These are phyloP conservation scores for Fusarium sp. DNA, from an alignment of 2,329 filamentous ascomycete genomes.

Conservation along the genomic window DNA sequence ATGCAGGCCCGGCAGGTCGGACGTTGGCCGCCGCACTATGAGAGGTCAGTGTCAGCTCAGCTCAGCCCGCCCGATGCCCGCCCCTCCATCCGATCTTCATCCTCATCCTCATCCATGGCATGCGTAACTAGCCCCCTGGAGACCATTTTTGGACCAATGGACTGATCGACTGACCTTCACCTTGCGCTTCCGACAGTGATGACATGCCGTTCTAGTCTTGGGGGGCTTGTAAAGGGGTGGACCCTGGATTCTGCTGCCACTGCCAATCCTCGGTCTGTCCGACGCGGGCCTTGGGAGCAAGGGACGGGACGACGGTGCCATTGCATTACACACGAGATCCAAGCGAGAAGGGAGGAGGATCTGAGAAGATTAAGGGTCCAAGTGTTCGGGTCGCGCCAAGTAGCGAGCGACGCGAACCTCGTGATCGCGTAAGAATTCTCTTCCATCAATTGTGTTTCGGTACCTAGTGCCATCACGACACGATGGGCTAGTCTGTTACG, in stretches of 20 bases:
- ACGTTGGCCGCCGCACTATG: conserved; percentile 1
- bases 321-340: neutral
- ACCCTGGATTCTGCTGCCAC: neutral
- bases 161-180: neutral
- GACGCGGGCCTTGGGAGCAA: neutral
- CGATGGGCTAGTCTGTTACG: neutral
- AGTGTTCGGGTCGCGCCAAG: neutral
- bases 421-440: neutral
- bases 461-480: neutral
- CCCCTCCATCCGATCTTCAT: neutral
- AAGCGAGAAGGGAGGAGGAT: neutral
- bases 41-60: neutral
- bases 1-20: neutral
- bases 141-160: neutral
- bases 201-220: neutral
- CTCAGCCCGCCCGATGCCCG: neutral
- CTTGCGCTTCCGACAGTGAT: neutral
- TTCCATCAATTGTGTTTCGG: neutral
- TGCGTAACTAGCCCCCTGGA: neutral
- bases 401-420: neutral
- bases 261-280: neutral
- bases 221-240: neutral
- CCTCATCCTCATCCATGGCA: neutral
- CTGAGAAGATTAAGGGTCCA: neutral
- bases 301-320: neutral